Evolutionary conservation across 2,329 filamentous ascomycete genomes (phyloP), one percentile per base, ranked within the genome.

Genomic region (Alternaria sp.): DNA sequence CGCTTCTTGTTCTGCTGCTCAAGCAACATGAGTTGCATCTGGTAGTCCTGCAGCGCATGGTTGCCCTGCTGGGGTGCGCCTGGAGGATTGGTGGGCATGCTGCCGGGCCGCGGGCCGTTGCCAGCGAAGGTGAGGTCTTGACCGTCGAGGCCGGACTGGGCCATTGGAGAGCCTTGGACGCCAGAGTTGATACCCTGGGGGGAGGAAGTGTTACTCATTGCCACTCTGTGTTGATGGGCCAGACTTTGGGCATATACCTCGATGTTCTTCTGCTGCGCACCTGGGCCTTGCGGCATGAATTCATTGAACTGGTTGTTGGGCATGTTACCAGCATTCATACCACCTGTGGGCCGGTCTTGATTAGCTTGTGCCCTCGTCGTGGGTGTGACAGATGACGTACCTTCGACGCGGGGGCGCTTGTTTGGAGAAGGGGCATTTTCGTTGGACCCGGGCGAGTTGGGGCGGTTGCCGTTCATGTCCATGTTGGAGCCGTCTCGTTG

Each of bases 361-460:
- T 88, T 86, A 73, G 85, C 82, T 65, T 42, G 30, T 42, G 52
- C 46, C 34, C n/a, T 85, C 39, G 77, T 79, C 26, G 48, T 30
- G 39, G 65, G 80, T 78, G 82, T 72, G 84, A 89, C 67, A 86
- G 88, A 59, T 87, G 51, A 66, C 69, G 85, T 85, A 73, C 90
- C 89, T 66, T 94, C 92, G 62, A 97, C 86, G 58, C 94, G 91
- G 59, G 89, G 92, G 73, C 94, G 88, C 83, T 98, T 98, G 64
- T 91, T 94, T 2, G 94, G 94, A 32, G 94, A 98, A 5, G 93
- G 93, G 26, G 92, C 93, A 73, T 95, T 95, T 54, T 97, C 94
- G 55, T 89, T 89, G 38, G 90, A 90, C 51, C 89, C 88, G 7
- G 94, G 94, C 34, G 94, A 97, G 59, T 90, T 89, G 28, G 93